These are phyloP conservation scores for Blastobotrys attinorum DNA, from an alignment of 805 yeast genomes.

Conservation along the genomic window DNA sequence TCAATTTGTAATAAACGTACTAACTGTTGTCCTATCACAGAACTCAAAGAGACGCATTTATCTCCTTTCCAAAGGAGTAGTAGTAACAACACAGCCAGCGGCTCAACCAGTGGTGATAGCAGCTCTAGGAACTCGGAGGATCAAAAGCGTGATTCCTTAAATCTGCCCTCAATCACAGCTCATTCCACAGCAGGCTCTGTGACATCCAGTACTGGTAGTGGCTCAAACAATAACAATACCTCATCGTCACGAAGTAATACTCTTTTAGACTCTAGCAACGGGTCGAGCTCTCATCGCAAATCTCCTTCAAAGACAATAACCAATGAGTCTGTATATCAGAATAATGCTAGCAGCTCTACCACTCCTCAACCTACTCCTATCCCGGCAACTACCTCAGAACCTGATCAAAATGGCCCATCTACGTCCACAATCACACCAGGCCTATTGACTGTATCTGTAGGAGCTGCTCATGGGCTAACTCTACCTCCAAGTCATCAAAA, in stretches of 20 bases:
- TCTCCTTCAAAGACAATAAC: no score
- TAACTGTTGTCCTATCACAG: no score
- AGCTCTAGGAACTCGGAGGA: no score
- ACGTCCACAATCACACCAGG: conserved; percentile 46
- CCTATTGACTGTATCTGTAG: conserved; percentile 66
- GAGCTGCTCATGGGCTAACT: conserved; percentile 56
- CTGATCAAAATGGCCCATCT: not conserved
- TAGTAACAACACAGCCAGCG: not conserved
- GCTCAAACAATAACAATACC: not conserved
- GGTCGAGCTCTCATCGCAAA: no score
- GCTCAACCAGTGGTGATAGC: not conserved
- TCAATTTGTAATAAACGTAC: no score
- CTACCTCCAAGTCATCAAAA: conserved; percentile 44
- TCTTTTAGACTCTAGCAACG: no score
- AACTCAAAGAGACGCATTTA: conserved; percentile 35
- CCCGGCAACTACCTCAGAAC: not conserved
- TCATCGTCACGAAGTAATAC: not conserved
- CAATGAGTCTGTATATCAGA: no score
- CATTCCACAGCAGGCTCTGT: not conserved
- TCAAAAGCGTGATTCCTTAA: not conserved
- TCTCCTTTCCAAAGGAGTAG: conserved; percentile 19
- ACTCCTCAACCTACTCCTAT: not conserved
- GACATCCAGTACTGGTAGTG: not conserved
- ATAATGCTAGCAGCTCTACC: no score
- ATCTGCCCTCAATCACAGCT: not conserved